Evolutionary conservation across 306 rosid species (phyloP), one percentile per base, ranked within the genome.

Genomic region (Pyrus communis): DNA sequence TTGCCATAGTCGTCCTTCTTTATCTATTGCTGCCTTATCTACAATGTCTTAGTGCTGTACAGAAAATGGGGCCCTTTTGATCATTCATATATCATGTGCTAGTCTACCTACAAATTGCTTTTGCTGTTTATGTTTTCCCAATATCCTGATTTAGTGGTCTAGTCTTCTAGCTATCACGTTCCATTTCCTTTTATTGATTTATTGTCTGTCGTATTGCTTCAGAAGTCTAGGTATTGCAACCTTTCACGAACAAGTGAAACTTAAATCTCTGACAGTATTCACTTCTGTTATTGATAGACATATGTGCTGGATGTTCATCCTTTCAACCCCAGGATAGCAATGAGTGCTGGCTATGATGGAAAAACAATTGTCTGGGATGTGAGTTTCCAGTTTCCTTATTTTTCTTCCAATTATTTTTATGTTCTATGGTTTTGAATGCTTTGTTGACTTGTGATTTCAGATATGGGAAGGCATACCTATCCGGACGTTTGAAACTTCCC

Each of bases 331-430:
- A 91, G 99, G 84, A 88, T 96, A 77, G 99, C 98, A 70, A 96
- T 96, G 99, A 96, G 99, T 85, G 98, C 99, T 81, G 99, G 99
- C 80, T 96, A 96, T 77, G 99, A 96, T 73, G 99, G 99, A 81
- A 88, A 84, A 84, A 96, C 96, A 75, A 92, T 96, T 79, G 92
- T 96, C 78, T 96, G 99, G 99, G 99, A 96, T 92, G 99, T 96
- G 79, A 96, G 99, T 89, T 84, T 80, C 75, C 45, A 6, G 69
- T 84, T 69, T 58, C 83, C 33, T 49, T 80, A 78, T 83, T 11
- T 61, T 67, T 52, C 70, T 52, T 71, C 13, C 43, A 23, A 40
- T 75, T 38, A 38, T 67, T 77, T 7, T 31, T 72, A 59, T 38
- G 71, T 77, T 79, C 63, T 77, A 27, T 69, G 42, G 49, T 74